Conservation (phyloP, 2,329 filamentous ascomycete genomes). For the Aspergillus quadricinctus region DNA sequence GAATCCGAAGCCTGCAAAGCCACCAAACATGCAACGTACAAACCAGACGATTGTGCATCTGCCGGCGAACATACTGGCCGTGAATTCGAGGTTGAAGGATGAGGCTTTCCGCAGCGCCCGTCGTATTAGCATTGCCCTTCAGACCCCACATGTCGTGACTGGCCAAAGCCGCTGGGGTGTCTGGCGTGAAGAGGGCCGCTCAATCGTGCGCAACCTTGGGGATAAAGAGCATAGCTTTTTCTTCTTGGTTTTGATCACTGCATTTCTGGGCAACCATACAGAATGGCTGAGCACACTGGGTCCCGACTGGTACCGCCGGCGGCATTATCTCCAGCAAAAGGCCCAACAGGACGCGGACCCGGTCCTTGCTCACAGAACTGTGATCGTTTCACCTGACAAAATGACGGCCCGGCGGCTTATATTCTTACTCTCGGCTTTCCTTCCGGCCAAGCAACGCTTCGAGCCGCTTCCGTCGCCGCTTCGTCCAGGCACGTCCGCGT, state of each 20-base stretch:
- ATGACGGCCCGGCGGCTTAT: constrained; percentile 56
- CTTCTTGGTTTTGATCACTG: constrained; percentile 55
- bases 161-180: constrained; percentile 58
- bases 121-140: constrained; percentile 51
- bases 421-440: constrained; percentile 55
- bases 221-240: constrained; percentile 57
- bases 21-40: constrained; percentile 45
- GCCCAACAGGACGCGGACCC: constrained; percentile 44
- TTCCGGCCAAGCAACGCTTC: constrained; percentile 46
- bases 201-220: constrained; percentile 52
- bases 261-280: constrained; percentile 57
- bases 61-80: constrained; percentile 45
- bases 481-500: constrained; percentile 41
- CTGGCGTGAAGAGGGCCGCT: constrained; percentile 58
- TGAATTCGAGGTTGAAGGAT: constrained; percentile 43
- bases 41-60: constrained; percentile 49
- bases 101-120: constrained; percentile 46
- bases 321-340: constrained; percentile 49
- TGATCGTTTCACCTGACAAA: constrained; percentile 56
- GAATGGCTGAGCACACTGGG: constrained; percentile 56
- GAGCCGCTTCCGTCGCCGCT: constrained; percentile 36
- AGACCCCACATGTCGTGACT: constrained; percentile 53
- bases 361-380: constrained; percentile 49
- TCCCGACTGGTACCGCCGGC: constrained; percentile 52
- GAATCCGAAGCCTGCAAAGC: constrained; percentile 42